Percentiles rank a stretch among this genome's conserved stretches.
phyloP scores from a whole-genome alignment of 305 asterid genomes.

The Euphrasia arctica region DNA sequence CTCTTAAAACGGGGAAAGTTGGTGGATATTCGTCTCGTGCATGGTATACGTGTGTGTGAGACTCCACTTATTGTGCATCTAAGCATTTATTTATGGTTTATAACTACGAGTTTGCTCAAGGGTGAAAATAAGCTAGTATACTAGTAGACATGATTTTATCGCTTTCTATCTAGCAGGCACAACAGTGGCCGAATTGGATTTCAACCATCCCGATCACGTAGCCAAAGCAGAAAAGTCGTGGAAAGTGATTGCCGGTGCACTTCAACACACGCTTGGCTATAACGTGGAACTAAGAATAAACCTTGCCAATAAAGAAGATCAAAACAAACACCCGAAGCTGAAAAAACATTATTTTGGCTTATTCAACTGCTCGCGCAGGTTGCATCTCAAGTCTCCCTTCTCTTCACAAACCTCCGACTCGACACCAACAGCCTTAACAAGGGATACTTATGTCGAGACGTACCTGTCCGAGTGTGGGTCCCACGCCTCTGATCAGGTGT shows the following conservation, averaged over 20 bases:
- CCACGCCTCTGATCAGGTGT: slow-evolving; percentile 30
- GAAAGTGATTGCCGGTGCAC: slow-evolving; percentile 71
- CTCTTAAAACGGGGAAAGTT: slow-evolving; percentile 64
- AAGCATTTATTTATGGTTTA: too few species aligned
- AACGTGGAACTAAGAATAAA: slow-evolving; percentile 73
- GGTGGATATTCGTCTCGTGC: slow-evolving; percentile 49
- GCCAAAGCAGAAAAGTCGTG: slow-evolving; percentile 75
- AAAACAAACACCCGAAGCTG: slow-evolving; percentile 30
- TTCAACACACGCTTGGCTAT: slow-evolving; percentile 52
- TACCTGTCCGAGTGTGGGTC: slow-evolving; percentile 58
- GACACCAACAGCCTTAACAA: slow-evolving; percentile 35
- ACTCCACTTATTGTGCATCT: too few species aligned
- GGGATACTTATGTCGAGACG: slow-evolving; percentile 44
- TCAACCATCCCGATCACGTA: slow-evolving; percentile 49
- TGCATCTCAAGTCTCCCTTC: slow-evolving; percentile 34
- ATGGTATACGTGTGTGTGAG: slow-evolving; percentile 37
- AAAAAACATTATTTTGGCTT: slow-evolving; percentile 51
- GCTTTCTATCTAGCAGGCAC: slow-evolving; percentile 49
- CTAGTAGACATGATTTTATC: too few species aligned
- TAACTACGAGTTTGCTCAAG: too few species aligned
- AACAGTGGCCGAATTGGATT: slow-evolving; percentile 69
- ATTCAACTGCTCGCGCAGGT: slow-evolving; percentile 60
- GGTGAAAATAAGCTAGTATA: too few species aligned
- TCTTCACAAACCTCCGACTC: slow-evolving; percentile 39
- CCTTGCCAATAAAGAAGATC: slow-evolving; percentile 25